Percentiles rank a stretch among this genome's conserved stretches.
These are phyloP conservation scores for Exophiala xenobiotica DNA, from an alignment of 2,329 filamentous ascomycete genomes.

Conservation along the genomic window DNA sequence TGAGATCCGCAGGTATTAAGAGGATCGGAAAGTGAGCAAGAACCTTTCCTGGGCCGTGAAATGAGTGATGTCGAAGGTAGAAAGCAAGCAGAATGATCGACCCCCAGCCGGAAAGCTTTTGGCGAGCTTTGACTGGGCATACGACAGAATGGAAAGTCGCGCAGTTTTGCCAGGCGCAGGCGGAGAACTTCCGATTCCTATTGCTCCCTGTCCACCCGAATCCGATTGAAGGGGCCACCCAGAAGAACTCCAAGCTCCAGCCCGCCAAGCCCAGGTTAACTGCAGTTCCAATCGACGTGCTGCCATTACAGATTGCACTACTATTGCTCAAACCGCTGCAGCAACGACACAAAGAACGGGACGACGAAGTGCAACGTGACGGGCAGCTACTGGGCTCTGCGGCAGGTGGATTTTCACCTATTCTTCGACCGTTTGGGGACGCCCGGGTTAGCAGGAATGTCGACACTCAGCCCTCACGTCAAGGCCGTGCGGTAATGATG, in stretches of 20 bases:
- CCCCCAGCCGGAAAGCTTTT: slow-evolving; percentile 10
- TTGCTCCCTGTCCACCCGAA: too few species aligned
- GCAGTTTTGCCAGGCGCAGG: slow-evolving; percentile 1
- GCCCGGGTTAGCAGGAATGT: slow-evolving; percentile 34
- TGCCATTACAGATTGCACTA: slow-evolving; percentile 22
- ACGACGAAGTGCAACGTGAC: slow-evolving; percentile 1
- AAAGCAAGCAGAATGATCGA: slow-evolving; percentile 6
- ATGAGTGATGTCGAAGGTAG: not conserved
- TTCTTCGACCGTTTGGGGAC: slow-evolving; percentile 8
- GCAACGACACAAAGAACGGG: not conserved
- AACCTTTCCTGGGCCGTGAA: slow-evolving; percentile 2
- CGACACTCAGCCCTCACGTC: slow-evolving; percentile 32
- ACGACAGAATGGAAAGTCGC: slow-evolving; percentile 14
- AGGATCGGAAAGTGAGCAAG: slow-evolving; percentile 2
- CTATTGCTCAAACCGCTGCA: not conserved
- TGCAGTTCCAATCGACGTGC: slow-evolving; percentile 26
- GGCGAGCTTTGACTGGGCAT: slow-evolving; percentile 19
- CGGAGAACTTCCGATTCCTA: not conserved
- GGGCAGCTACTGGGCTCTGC: not conserved
- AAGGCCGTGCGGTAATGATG: slow-evolving; percentile 40
- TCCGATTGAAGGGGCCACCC: slow-evolving; percentile 8
- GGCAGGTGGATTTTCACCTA: slow-evolving; percentile 7
- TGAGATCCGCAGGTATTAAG: slow-evolving; percentile 9
- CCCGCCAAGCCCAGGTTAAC: slow-evolving; percentile 19
- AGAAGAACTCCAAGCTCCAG: slow-evolving; percentile 17